Conservation (phyloP, 441 rosid genomes). For the Brassica hybrid region DNA sequence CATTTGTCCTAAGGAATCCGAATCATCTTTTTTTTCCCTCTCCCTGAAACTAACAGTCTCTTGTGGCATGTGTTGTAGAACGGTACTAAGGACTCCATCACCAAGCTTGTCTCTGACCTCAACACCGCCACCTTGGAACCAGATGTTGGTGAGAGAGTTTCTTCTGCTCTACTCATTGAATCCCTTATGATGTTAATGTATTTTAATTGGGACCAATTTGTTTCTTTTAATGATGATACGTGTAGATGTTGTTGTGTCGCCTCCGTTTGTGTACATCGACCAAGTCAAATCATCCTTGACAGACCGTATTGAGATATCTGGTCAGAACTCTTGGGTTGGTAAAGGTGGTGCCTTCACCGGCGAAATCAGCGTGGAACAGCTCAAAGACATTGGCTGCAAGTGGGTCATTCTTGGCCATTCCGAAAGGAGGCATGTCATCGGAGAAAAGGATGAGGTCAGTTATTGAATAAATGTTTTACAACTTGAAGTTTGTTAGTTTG, state of each 20-base stretch:
- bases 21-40: background rate
- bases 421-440: constrained; percentile 90
- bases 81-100: constrained; percentile 89
- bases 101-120: constrained; percentile 88
- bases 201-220: background rate
- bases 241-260: constrained; percentile 94
- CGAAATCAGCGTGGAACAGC: constrained; percentile 96
- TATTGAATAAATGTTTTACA: background rate
- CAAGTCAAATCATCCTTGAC: constrained; percentile 71
- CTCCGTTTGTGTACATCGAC: constrained; percentile 91
- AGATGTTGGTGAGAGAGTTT: constrained; percentile 67
- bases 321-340: constrained; percentile 93
- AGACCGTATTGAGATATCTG: constrained; percentile 73
- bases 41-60: constrained; percentile 20
- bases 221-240: background rate
- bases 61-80: constrained; percentile 53
- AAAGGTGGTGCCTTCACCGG: constrained; percentile 99
- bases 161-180: background rate
- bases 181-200: background rate
- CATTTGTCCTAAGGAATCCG: background rate
- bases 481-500: background rate
- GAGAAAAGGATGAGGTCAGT: constrained; percentile 85
- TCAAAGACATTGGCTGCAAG: constrained; percentile 91
- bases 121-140: constrained; percentile 75
- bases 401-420: constrained; percentile 99